Evolutionary conservation across 257 asterid species (phyloP), one percentile per base, ranked within the genome.

Genomic region (Ballota nigra): DNA sequence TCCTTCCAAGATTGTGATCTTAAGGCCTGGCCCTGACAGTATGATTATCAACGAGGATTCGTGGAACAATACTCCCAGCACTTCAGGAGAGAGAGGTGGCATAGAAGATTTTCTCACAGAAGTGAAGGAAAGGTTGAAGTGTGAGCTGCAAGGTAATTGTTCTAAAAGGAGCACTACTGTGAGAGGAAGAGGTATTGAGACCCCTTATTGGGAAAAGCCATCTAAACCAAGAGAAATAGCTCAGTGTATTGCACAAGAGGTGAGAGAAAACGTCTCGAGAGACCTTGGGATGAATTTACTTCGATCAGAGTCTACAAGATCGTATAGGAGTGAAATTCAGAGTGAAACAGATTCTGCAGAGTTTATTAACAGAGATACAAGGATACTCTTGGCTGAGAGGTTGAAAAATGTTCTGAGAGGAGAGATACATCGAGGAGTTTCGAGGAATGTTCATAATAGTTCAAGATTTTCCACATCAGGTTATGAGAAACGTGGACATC

Each of bases 161-260:
- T 79, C 82, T 63, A 84, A 82, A 74, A 80, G 83, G 83, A 81
- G 85, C 74, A 84, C 71, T 51, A 85, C 82, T 11, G 92, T 75
- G 41, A 83, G 99, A 78, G 99, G 97, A 74, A 88, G 91, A 61
- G 99, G 98, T 55, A 83, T 95, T 31, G 97, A 95, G 86, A 92
- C 99, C 62, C 97, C 96, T 41, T 89, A 82, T 8, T 68, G 88
- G 67, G 98, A 92, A 77, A 95, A 75, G 73, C 89, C 96, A 29
- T 85, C 92, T 13, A 88, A 86, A 70, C 84, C 97, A 52, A 91
- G 80, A 82, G 83, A 86, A 82, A 87, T 90, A 69, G 96, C 98
- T 76, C 91, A 83, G 78, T 78, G 79, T 49, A 88, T 91, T 66
- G 96, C 94, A 34, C 89, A 83, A 71, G 88, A 85, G 71, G 99